Evolutionary conservation across 2,329 filamentous ascomycete species (phyloP), one percentile per base, ranked within the genome.

Genomic region (Diaporthe sp.): DNA sequence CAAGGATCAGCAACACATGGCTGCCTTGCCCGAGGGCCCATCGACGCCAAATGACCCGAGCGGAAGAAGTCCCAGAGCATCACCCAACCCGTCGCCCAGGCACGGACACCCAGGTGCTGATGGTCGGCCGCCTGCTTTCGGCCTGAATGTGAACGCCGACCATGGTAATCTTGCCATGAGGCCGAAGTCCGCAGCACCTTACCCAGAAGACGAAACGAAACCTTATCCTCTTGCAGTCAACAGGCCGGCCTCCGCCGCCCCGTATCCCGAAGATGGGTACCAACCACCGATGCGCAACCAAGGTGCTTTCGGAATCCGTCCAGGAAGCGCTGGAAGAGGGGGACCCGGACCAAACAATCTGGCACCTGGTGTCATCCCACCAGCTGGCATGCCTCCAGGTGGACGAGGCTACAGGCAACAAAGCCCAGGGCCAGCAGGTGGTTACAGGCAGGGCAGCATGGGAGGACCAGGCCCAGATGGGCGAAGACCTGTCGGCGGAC

Each of bases 181-280:
- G 44, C 83, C 90, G 22, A 88, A 86, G 72, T 89, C 92, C 13
- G 86, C 89, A 30, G 91, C 91, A 1, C 93, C 93, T 1, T 95
- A 95, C 78, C 93, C 93, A 0, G 88, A 92, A 66, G 92, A 94
- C 77, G 92, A 94, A 77, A 61, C 63, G 4, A 85, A 86, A 70
- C 88, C 91, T 27, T 85, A 88, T 61, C 87, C 86, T n/a, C 81
- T 87, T 58, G 85, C 81, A 72, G 75, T 86, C 25, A 80, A 78
- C 66, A 84, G 88, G 47, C 83, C 88, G 5, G 85, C 84, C 72
- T 88, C 88, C 4, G 81, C 83, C 4, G 86, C 86, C 0, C 88
- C 88, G 0, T 90, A 90, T 75, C 88, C 88, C 4, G 88, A 89
- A 56, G 88, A 90, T 9, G 50, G 66, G n/a, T 61, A 50, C 30